Evolutionary conservation across 2,329 filamentous ascomycete genomes (phyloP).

Genomic region (Cercospora sp.): DNA sequence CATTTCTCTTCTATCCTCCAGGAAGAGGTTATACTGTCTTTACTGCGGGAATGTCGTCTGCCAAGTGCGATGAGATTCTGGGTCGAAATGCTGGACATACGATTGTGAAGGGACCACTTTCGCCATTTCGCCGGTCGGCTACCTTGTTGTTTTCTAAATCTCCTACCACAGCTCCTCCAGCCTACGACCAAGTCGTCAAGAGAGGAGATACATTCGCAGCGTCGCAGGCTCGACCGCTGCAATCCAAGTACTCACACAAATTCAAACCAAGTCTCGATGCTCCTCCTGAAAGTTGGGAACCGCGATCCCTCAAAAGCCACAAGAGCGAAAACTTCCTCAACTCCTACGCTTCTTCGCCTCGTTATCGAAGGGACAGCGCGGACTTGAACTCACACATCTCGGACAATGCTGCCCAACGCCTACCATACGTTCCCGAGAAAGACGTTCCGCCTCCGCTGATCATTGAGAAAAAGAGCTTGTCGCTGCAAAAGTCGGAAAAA

Average conservation of each 20-base stretch:
- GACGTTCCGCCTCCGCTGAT: neutral
- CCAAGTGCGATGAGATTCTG: conserved; percentile 1
- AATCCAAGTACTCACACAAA: neutral
- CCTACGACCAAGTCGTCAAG: neutral
- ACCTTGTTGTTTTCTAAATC: neutral
- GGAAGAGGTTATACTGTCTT: neutral
- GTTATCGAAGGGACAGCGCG: neutral
- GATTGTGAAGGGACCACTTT: neutral
- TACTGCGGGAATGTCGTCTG: neutral
- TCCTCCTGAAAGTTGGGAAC: neutral
- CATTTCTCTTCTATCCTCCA: neutral
- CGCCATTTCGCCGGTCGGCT: neutral
- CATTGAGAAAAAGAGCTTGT: neutral
- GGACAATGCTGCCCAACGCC: neutral
- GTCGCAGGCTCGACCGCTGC: neutral
- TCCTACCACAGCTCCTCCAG: neutral
- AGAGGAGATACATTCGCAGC: neutral
- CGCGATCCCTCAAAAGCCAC: neutral
- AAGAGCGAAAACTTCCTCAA: neutral
- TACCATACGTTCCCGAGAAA: neutral
- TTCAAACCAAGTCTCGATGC: neutral
- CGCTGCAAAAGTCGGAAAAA: neutral
- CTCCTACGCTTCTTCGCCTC: neutral
- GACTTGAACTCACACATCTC: neutral
- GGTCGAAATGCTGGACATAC: neutral